These are phyloP conservation scores for Iris pallida DNA, from an alignment of 116 monocot genomes.

Conservation along the genomic window DNA sequence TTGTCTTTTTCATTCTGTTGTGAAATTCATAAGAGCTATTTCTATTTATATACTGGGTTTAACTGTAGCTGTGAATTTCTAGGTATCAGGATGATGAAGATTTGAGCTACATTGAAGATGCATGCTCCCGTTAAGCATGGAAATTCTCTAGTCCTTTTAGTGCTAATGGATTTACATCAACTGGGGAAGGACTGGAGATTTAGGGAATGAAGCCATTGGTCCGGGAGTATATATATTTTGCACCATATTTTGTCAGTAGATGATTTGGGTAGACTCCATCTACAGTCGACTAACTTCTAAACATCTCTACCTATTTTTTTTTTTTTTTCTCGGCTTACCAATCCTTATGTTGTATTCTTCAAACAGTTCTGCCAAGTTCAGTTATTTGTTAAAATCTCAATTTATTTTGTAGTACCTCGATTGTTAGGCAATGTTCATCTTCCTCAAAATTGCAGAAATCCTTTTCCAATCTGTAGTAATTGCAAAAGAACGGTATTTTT, in stretches of 20 bases:
- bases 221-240: slow-evolving; percentile 8
- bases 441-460: too few relatives aligned
- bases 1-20: too few relatives aligned
- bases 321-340: not conserved
- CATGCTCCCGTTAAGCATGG: not conserved
- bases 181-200: not conserved
- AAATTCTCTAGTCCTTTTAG: slow-evolving; percentile 11
- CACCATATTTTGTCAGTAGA: slow-evolving; percentile 2
- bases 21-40: too few relatives aligned
- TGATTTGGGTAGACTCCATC: not conserved
- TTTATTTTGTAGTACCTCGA: too few relatives aligned
- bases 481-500: too few relatives aligned
- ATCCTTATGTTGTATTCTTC: too few relatives aligned
- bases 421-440: too few relatives aligned
- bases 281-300: not conserved
- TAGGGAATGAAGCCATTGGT: slow-evolving; percentile 10
- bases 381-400: too few relatives aligned
- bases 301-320: not conserved
- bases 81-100: not conserved
- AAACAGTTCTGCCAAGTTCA: too few relatives aligned
- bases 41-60: too few relatives aligned
- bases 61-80: not conserved
- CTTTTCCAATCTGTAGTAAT: too few relatives aligned
- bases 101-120: not conserved
- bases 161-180: not conserved